Evolutionary conservation across 2,329 filamentous ascomycete species (phyloP), one percentile per base, ranked within the genome.

Genomic region (Fonsecaea nubica): DNA sequence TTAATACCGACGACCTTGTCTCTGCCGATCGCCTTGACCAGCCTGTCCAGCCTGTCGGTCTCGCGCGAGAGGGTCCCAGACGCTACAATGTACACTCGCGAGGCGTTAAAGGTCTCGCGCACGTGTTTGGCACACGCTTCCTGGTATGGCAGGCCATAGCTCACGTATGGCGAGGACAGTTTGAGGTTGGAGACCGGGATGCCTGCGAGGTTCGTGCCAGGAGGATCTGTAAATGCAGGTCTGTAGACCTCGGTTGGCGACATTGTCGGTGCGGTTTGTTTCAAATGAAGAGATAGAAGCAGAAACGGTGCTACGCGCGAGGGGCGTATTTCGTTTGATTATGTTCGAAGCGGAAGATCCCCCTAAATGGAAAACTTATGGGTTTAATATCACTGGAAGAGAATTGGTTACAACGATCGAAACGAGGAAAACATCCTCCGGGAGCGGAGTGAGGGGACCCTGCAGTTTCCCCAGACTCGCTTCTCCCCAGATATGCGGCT

Each of bases 21-120:
- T 30, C 45, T 40, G 38, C 59, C 59, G 1, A 73, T 71, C 7
- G 78, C 77, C 0, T 71, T 32, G 3, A 76, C 75, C 1, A 87
- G 76, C 1, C 74, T 72, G 2, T 79, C 71, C 0, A 87, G 75
- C 2, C 77, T 75, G 58, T 82, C 72, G 0, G 83, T 86, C 36
- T 82, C 80, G 4, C 75, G 75, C 0, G 81, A 75, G 7, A 87
- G 73, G 0, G 84, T 83, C 2, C 74, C 76, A 0, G 85, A 87
- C 25, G 78, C 80, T 35, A 86, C 79, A 40, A 86, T 76, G 73
- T 84, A 86, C n/a, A 83, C 75, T n/a, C 78, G 75, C 9, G 76
- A 78, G 13, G 71, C 84, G 83, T 12, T 78, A 81, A 21, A 77
- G 67, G 15, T 74, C 68, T 54, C 68, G 12, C 73, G 32, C 10